Conservation (phyloP, 106 monocot species). For the Triglochin maritima region DNA sequence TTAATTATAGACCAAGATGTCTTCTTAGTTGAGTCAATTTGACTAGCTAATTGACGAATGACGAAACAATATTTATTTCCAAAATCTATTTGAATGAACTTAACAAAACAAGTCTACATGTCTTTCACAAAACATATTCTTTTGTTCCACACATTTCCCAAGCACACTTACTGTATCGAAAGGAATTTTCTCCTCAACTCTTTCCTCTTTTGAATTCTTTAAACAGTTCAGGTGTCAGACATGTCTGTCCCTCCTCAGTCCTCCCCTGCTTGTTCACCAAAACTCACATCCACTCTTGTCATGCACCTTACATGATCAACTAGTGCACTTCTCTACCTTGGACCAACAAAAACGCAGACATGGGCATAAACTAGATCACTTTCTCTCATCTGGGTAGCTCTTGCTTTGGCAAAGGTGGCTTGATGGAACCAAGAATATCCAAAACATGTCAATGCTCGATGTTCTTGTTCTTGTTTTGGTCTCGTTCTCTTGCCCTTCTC, state of each 20-base stretch:
- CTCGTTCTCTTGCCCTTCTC: constrained; percentile 35
- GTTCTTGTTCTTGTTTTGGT: constrained; percentile 29
- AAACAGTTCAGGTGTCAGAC: too few species aligned
- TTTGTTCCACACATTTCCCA: too few species aligned
- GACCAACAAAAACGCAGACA: background rate
- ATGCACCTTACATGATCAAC: constrained; percentile 8
- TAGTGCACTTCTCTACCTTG: background rate
- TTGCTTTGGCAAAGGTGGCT: background rate
- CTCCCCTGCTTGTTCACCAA: background rate
- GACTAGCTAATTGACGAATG: too few species aligned
- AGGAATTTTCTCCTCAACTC: too few species aligned
- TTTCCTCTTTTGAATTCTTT: too few species aligned
- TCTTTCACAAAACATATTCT: too few species aligned
- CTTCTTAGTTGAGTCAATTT: too few species aligned
- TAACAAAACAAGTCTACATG: too few species aligned
- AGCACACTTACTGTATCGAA: too few species aligned
- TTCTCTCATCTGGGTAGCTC: background rate
- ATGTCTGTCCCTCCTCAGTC: background rate
- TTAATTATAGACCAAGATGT: too few species aligned
- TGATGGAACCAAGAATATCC: background rate
- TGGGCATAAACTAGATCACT: background rate
- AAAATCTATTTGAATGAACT: too few species aligned
- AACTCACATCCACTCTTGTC: constrained; percentile 1
- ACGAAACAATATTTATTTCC: too few species aligned
- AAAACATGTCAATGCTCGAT: constrained; percentile 9